phyloP scores from a whole-genome alignment of 768 basidiomycete genomes.

The Lentinus brumalis region DNA sequence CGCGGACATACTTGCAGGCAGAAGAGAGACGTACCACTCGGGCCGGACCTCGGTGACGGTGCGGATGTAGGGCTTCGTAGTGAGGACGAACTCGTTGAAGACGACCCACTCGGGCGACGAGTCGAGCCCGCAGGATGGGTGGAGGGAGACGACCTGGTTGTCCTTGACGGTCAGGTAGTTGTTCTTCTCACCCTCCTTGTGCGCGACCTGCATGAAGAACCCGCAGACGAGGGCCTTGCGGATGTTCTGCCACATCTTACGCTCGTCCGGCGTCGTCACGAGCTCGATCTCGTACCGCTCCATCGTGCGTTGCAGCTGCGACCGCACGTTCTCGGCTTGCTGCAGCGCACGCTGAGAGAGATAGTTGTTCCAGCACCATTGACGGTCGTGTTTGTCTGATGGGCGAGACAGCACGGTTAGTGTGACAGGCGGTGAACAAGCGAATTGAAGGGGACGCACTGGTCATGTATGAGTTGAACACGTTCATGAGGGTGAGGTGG shows the following conservation, averaged over 20 bases:
- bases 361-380: slow-evolving; percentile 93
- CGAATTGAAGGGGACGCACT: slow-evolving; percentile 49
- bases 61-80: slow-evolving; percentile 85
- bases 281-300: slow-evolving; percentile 84
- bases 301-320: slow-evolving; percentile 89
- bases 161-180: slow-evolving; percentile 90
- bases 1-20: background rate
- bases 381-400: slow-evolving; percentile 71
- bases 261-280: slow-evolving; percentile 61
- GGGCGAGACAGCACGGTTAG: background rate
- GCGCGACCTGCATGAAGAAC: slow-evolving; percentile 98
- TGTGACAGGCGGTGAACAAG: background rate
- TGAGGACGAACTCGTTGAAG: slow-evolving; percentile 94
- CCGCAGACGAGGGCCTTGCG: slow-evolving; percentile 86
- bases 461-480: slow-evolving; percentile 88
- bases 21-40: slow-evolving; percentile 63
- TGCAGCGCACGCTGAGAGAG: slow-evolving; percentile 79
- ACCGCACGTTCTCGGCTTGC: slow-evolving; percentile 92
- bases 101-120: slow-evolving; percentile 90
- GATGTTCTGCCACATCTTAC: slow-evolving; percentile 63
- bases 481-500: slow-evolving; percentile 91
- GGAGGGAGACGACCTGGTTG: slow-evolving; percentile 69
- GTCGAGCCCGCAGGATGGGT: slow-evolving; percentile 88
- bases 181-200: slow-evolving; percentile 86
- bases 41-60: slow-evolving; percentile 85